Evolutionary conservation across 331 rosid genomes (phyloP), one percentile per base, ranked within the genome.

Genomic region (Dryas integrifolia): DNA sequence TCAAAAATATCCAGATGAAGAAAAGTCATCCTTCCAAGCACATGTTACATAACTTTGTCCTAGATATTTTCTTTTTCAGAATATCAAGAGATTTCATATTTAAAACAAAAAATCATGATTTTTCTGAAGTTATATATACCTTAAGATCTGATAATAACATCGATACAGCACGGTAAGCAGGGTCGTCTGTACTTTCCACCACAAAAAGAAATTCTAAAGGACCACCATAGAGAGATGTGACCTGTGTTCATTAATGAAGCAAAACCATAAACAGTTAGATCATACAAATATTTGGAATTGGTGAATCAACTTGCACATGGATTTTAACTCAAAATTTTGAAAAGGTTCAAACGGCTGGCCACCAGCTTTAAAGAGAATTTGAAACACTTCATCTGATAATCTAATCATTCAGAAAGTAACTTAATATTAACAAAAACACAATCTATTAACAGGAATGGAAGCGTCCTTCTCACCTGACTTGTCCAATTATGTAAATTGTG

Each of bases 401-500:
- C 59, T 24, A 67, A 13, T 30, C 59, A 50, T 67, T 39, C 43
- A 50, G 26, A 24, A 48, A 5, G 45, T 30, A 30, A 30, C 2
- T 30, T 21, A 7, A 41, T n/a, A 16, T 5, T 10, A 16, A 44
- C 5, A 6, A 47, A 12, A 24, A 46, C 4, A 24, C 11, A 41
- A 11, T 47, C 8, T 9, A 1, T 47, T 4, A 4, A 9, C 16
- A 45, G 1, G 35, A 14, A 5, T 13, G 40, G 12, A 52, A 9
- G 61, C 48, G 16, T 63, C 72, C 35, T 41, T 69, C 83, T 87
- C 78, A 89, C 98, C 96, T 95, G 98, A 77, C 88, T 90, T 79
- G 85, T 90, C 99, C 99, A 95, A 40, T 95, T 95, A 74, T 88
- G 97, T 66, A 92, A 86, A 81, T 95, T 95, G 85, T 95, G 99